Evolutionary conservation across 2,329 filamentous ascomycete genomes (phyloP).

Genomic region (Myriosclerotinia duriaeana): DNA sequence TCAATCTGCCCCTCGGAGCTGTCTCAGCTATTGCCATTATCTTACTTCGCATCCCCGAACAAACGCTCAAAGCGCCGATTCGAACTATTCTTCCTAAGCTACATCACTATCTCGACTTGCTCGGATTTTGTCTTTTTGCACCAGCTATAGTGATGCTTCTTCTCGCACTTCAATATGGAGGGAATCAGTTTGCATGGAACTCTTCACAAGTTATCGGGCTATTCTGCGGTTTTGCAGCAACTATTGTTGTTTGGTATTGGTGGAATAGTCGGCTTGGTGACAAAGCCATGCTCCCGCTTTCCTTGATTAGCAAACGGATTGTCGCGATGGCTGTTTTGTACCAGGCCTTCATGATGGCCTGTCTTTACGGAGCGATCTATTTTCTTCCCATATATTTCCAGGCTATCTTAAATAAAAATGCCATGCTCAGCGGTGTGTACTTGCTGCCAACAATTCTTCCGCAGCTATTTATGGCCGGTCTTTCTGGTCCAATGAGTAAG

Average conservation of each 20-base stretch:
- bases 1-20: conserved; percentile 46
- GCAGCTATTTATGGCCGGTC: conserved; percentile 22
- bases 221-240: conserved; percentile 30
- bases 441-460: conserved; percentile 44
- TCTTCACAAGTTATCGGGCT: conserved; percentile 33
- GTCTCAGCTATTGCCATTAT: conserved; percentile 41
- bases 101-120: conserved; percentile 39
- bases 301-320: conserved; percentile 30
- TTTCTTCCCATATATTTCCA: conserved; percentile 45
- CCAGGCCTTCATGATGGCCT: conserved; percentile 22
- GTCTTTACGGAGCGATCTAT: conserved; percentile 19
- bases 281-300: conserved; percentile 35
- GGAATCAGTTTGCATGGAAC: conserved; percentile 38
- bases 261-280: conserved; percentile 36
- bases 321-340: conserved; percentile 28
- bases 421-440: conserved; percentile 42
- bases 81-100: conserved; percentile 11
- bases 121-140: conserved; percentile 41
- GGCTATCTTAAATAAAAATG: conserved; percentile 43
- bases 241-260: conserved; percentile 32
- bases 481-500: conserved; percentile 22
- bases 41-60: conserved; percentile 42
- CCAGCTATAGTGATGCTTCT: conserved; percentile 40
- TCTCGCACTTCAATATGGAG: conserved; percentile 41
- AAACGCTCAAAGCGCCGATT: conserved; percentile 17